Conservation (phyloP, 1,284 basidiomycete species). For the Phylloboletellus chloephorus region DNA sequence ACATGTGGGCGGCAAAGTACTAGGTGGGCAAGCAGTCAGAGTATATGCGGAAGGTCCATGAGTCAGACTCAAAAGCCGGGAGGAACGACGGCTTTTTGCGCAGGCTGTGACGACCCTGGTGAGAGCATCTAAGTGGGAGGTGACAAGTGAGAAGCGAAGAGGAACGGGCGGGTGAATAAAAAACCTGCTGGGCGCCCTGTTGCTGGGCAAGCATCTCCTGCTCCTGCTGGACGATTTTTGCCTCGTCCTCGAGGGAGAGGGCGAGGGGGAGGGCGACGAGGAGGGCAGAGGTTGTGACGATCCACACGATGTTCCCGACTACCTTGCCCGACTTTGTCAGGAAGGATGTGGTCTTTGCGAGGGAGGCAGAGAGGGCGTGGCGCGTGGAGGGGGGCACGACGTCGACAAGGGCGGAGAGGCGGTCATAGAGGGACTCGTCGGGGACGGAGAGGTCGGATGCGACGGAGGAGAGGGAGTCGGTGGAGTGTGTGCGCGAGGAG, state of each 20-base stretch:
- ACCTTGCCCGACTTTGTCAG: slow-evolving; percentile 64
- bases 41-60: slow-evolving; percentile 3
- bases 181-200: slow-evolving; percentile 85
- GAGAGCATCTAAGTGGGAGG: slow-evolving; percentile 54
- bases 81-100: slow-evolving; percentile 65
- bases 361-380: slow-evolving; percentile 59
- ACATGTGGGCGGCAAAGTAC: slow-evolving; percentile 19
- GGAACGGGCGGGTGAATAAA: slow-evolving; percentile 1
- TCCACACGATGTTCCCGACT: slow-evolving; percentile 88
- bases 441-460: slow-evolving; percentile 54
- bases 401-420: slow-evolving; percentile 87
- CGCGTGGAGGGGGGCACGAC: slow-evolving; percentile 92
- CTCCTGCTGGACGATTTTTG: slow-evolving; percentile 91
- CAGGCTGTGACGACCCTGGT: slow-evolving; percentile 40
- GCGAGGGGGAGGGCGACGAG: slow-evolving; percentile 92
- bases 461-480: slow-evolving; percentile 69
- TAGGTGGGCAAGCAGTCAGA: slow-evolving; percentile 10
- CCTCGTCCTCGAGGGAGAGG: slow-evolving; percentile 92
- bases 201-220: slow-evolving; percentile 92
- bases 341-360: slow-evolving; percentile 58
- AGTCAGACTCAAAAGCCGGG: slow-evolving; percentile 57
- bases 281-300: slow-evolving; percentile 89
- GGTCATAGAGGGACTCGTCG: slow-evolving; percentile 86
- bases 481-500: slow-evolving; percentile 62
- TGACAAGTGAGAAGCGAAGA: slow-evolving; percentile 14